These are phyloP conservation scores for Vitis hybrid DNA, from an alignment of 177 flowering plant species.

Conservation along the genomic window DNA sequence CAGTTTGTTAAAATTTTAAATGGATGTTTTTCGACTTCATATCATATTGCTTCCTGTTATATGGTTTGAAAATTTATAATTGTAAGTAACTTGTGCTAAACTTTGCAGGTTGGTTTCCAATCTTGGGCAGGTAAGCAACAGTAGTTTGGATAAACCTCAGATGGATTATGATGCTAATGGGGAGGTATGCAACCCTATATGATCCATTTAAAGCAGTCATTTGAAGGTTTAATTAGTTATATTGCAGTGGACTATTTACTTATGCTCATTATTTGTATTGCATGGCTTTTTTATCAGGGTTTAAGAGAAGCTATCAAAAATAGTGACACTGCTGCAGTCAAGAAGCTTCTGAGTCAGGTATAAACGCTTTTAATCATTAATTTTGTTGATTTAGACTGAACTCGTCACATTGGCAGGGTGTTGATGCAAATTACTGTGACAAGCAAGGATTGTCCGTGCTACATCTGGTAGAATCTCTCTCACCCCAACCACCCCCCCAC, in stretches of 20 bases:
- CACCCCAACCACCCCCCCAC: neutral
- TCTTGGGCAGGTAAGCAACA: constrained; percentile 45
- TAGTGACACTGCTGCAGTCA: constrained; percentile 63
- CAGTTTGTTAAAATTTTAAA: neutral
- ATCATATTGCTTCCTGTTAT: neutral
- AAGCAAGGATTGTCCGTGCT: constrained; percentile 86
- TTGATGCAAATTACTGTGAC: constrained; percentile 92
- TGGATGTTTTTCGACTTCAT: neutral
- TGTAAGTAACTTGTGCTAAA: constrained; percentile 2
- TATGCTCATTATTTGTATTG: neutral
- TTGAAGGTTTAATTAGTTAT: neutral
- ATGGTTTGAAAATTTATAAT: neutral
- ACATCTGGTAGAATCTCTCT: constrained; percentile 67
- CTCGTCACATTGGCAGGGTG: constrained; percentile 58
- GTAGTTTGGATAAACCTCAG: constrained; percentile 30
- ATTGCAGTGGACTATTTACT: neutral
- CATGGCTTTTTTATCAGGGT: constrained; percentile 50
- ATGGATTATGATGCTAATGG: constrained; percentile 79
- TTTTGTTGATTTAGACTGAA: neutral
- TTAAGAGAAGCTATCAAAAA: constrained; percentile 93
- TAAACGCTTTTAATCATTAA: neutral
- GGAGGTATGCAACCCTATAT: constrained; percentile 60
- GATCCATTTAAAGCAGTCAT: neutral
- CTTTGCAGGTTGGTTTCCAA: constrained; percentile 51
- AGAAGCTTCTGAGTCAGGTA: constrained; percentile 83